Evolutionary conservation across 2,329 filamentous ascomycete genomes (phyloP), one percentile per base, ranked within the genome.

Genomic region (Cytospora piceicola): DNA sequence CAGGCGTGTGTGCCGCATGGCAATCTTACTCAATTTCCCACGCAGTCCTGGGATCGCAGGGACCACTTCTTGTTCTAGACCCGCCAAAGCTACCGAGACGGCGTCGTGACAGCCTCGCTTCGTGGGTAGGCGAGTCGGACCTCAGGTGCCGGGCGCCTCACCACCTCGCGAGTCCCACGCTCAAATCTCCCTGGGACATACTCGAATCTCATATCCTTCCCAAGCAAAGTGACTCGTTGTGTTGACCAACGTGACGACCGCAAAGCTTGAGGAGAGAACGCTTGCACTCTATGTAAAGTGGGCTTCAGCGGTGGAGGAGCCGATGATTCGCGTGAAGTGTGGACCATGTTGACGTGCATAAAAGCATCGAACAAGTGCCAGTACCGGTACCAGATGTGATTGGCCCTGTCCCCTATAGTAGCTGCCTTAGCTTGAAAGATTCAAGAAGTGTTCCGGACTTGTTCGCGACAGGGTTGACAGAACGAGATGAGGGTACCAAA

Each of bases 61-160:
- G n/a, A 24, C 46, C 46, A 49, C 5, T 3, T 49, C 46, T 49
- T 49, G 46, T 22, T 24, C 46, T 9, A 11, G 46, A 14, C 46
- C 46, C 46, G 46, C 7, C 12, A 24, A n/a, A 14, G 1, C 42
- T 46, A 9, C 42, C 42, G 11, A 8, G 20, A 46, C 42, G 42
- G 22, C 46, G 46, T 49, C n/a, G n/a, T 49, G 46, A 49, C 46
- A 49, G 46, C 46, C 46, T 49, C 46, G 46, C 46, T 49, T 49
- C 46, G 20, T 24, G 4, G n/a, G n/a, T 24, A 24, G 22, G 46
- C n/a, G n/a, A 24, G n/a, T 24, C 22, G n/a, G n/a, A 22, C n/a
- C 11, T 4, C 34, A 36, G 11, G 9, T 24, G 22, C 46, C n/a
- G 46, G 46, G 15, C 46, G 22, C 46, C 46, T 49, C n/a, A 11